Evolutionary conservation across 257 asterid species (phyloP).

Genomic region (Rehmannia glutinosa): DNA sequence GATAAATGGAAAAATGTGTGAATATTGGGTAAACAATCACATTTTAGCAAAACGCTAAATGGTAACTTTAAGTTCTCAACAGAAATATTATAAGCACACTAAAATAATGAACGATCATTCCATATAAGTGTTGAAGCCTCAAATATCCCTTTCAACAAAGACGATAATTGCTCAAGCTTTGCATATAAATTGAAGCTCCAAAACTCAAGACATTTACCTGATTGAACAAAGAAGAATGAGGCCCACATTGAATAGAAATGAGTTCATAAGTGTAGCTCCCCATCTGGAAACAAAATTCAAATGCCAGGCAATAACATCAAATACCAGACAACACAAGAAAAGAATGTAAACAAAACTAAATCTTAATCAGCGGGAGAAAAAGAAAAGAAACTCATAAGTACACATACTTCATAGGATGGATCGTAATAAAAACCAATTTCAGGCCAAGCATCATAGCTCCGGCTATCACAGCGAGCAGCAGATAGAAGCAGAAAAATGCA

Average conservation of each 20-base stretch:
- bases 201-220: conserved; percentile 50
- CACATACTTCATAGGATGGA: conserved; percentile 97
- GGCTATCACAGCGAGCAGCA: conserved; percentile 91
- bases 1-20: neutral
- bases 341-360: neutral
- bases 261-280: conserved; percentile 97
- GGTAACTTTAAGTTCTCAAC: conserved; percentile 7
- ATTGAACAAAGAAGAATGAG: conserved; percentile 92
- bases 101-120: neutral
- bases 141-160: neutral
- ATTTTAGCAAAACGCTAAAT: neutral
- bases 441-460: conserved; percentile 99
- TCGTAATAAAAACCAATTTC: conserved; percentile 82
- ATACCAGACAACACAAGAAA: neutral
- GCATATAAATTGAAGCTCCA: conserved; percentile 9
- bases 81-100: neutral
- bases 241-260: conserved; percentile 90
- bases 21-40: neutral
- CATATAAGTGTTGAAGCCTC: neutral
- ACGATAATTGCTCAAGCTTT: neutral
- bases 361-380: neutral
- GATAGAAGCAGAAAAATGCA: conserved; percentile 99
- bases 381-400: neutral
- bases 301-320: conserved; percentile 17
- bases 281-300: conserved; percentile 44